phyloP scores from a whole-genome alignment of 2,329 filamentous ascomycete species.

The Lachnellula suecica region DNA sequence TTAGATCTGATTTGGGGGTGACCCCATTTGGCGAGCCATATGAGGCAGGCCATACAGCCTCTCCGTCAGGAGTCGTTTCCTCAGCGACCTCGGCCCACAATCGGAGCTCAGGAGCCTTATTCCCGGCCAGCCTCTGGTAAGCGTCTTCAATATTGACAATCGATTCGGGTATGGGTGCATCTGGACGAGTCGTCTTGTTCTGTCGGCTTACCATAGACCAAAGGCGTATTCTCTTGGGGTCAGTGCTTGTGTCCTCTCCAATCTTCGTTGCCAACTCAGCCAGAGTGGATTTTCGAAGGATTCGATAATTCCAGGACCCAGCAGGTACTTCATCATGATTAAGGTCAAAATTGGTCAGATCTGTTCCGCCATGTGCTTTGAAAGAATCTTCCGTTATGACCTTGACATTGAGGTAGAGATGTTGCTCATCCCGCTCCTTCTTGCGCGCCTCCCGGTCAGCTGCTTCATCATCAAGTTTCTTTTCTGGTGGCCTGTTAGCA shows the following conservation, averaged over 20 bases:
- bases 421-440: constrained; percentile 91
- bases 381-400: constrained; percentile 83
- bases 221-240: constrained; percentile 71
- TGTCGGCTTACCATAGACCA: constrained; percentile 99
- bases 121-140: constrained; percentile 64
- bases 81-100: constrained; percentile 84
- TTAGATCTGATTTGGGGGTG: constrained; percentile 58
- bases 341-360: constrained; percentile 70
- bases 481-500: constrained; percentile 47
- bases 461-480: constrained; percentile 78
- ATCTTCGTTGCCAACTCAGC: constrained; percentile 71
- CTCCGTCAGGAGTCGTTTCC: constrained; percentile 64
- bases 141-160: constrained; percentile 78
- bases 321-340: constrained; percentile 57
- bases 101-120: constrained; percentile 65
- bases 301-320: constrained; percentile 69
- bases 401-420: constrained; percentile 84
- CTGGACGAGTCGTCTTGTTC: constrained; percentile 92
- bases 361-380: constrained; percentile 77
- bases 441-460: constrained; percentile 71
- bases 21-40: constrained; percentile 56
- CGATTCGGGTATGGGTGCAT: constrained; percentile 78
- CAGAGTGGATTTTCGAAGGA: constrained; percentile 74
- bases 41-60: constrained; percentile 69
- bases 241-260: constrained; percentile 66